These are phyloP conservation scores for Yamadazyma spencermartinsiae DNA, from an alignment of 1,139 yeast species.

Conservation along the genomic window DNA sequence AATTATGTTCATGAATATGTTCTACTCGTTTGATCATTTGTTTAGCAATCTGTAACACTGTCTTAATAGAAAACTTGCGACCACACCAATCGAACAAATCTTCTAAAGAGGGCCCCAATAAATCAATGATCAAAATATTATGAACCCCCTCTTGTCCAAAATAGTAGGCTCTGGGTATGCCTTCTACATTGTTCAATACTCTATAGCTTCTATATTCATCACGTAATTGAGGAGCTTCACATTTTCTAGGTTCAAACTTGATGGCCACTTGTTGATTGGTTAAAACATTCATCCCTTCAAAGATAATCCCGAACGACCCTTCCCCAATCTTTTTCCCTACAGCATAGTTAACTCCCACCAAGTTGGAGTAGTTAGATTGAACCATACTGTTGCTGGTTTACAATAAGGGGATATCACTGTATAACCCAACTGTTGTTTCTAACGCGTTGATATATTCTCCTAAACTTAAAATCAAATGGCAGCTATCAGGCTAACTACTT, in stretches of 20 bases:
- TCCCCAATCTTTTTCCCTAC: constrained; percentile 97
- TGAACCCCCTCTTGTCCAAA: constrained; percentile 83
- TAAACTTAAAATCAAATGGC: too few relatives aligned
- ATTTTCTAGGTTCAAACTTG: constrained; percentile 75
- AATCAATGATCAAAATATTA: constrained; percentile 69
- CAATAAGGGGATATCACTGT: background rate
- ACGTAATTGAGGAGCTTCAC: constrained; percentile 78
- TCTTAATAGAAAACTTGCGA: constrained; percentile 63
- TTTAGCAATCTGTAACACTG: constrained; percentile 72
- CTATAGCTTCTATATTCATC: constrained; percentile 78
- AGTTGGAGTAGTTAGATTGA: constrained; percentile 24
- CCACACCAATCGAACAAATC: constrained; percentile 85
- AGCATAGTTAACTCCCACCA: constrained; percentile 77
- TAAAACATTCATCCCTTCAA: constrained; percentile 88
- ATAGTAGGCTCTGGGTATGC: constrained; percentile 74
- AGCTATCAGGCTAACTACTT: too few relatives aligned
- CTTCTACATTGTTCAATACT: constrained; percentile 58
- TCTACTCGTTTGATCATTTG: constrained; percentile 74
- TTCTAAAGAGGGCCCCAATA: constrained; percentile 75
- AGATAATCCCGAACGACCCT: constrained; percentile 96
- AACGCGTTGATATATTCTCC: too few relatives aligned
- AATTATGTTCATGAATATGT: constrained; percentile 64
- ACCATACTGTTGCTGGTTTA: constrained; percentile 7
- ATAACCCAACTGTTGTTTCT: too few relatives aligned
- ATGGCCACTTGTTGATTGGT: constrained; percentile 76